phyloP scores from a whole-genome alignment of 306 rosid species.

The Echinosophora koreensis region DNA sequence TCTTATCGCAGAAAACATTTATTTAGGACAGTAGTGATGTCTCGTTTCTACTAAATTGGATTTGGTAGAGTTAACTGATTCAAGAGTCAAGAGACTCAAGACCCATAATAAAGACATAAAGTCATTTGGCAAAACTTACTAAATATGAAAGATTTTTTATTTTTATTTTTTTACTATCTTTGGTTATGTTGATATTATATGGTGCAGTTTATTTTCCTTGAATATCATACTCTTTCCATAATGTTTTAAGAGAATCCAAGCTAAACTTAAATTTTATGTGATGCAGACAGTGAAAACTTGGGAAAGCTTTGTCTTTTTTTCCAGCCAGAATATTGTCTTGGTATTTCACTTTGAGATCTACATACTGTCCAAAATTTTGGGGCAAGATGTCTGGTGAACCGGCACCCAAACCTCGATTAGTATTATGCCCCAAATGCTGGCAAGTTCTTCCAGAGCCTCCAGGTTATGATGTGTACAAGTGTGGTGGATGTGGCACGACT shows the following conservation, averaged over 20 bases:
- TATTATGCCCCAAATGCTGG: slow-evolving; percentile 85
- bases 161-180: neutral
- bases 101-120: slow-evolving; percentile 29
- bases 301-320: slow-evolving; percentile 25
- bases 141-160: neutral
- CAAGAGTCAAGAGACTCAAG: neutral
- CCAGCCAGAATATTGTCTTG: slow-evolving; percentile 27
- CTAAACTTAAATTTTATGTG: slow-evolving; percentile 37
- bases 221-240: slow-evolving; percentile 3
- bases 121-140: slow-evolving; percentile 25
- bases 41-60: slow-evolving; percentile 12
- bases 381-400: slow-evolving; percentile 62
- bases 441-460: slow-evolving; percentile 75
- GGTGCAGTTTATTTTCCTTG: slow-evolving; percentile 30
- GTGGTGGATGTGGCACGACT: slow-evolving; percentile 84
- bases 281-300: slow-evolving; percentile 49
- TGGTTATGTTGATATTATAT: slow-evolving; percentile 31
- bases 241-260: slow-evolving; percentile 22
- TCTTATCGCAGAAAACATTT: slow-evolving; percentile 29
- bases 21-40: slow-evolving; percentile 6
- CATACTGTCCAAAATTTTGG: slow-evolving; percentile 41
- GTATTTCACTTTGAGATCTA: slow-evolving; percentile 38
- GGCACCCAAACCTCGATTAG: slow-evolving; percentile 72
- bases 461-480: slow-evolving; percentile 65
- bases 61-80: slow-evolving; percentile 32